Evolutionary conservation across 306 rosid genomes (phyloP).

Genomic region (Mimosa pudica): DNA sequence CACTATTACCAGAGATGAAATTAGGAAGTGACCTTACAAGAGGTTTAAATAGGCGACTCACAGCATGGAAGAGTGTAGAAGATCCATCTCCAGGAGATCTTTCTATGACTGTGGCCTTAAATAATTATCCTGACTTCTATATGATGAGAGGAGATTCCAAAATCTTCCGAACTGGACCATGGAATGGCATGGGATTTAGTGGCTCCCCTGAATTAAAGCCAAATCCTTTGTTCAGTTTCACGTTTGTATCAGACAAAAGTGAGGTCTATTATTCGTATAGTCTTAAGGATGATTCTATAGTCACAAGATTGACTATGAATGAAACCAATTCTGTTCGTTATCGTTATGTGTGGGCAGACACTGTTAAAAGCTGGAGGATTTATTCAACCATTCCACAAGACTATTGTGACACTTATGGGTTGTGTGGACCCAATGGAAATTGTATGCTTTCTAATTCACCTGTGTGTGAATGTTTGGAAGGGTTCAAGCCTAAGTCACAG

Average conservation of each 20-base stretch:
- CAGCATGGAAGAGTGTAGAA: conserved; percentile 34
- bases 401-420: conserved; percentile 34
- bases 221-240: conserved; percentile 7
- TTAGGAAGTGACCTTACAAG: conserved; percentile 23
- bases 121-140: conserved; percentile 36
- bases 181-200: conserved; percentile 38
- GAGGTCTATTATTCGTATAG: conserved; percentile 31
- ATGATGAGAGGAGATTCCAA: neutral
- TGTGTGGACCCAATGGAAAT: conserved; percentile 45
- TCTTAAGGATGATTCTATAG: conserved; percentile 1
- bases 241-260: conserved; percentile 21
- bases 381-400: conserved; percentile 32
- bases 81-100: conserved; percentile 38
- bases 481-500: conserved; percentile 32
- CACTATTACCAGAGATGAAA: conserved; percentile 36
- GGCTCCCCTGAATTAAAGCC: conserved; percentile 4
- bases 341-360: conserved; percentile 12
- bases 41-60: conserved; percentile 22
- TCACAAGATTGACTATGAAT: neutral
- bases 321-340: neutral
- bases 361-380: conserved; percentile 27
- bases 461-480: conserved; percentile 35
- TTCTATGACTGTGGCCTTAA: neutral
- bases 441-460: conserved; percentile 33
- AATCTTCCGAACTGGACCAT: conserved; percentile 29